Conservation (phyloP, 2,329 filamentous ascomycete genomes). For the Xylariaceae sp. region DNA sequence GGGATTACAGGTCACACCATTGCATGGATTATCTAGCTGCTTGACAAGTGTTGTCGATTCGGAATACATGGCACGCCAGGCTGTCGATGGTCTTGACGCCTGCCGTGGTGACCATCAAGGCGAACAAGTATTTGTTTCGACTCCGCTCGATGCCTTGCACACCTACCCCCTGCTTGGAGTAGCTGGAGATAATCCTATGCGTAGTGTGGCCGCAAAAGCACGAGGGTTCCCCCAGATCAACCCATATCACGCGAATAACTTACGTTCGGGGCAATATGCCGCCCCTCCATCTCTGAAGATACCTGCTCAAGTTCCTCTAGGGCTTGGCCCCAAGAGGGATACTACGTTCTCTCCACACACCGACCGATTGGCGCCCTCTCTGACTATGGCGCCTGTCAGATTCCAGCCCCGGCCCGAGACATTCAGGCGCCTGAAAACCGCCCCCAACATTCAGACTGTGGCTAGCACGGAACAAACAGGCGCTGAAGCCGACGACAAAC, state of each 20-base stretch:
- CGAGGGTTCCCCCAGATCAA: conserved; percentile 29
- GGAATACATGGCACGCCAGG: conserved; percentile 22
- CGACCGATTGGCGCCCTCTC: conserved; percentile 5
- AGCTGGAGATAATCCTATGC: conserved; percentile 36
- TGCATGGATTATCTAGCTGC: conserved; percentile 39
- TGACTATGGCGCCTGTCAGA: conserved; percentile 18
- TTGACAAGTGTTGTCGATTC: conserved; percentile 25
- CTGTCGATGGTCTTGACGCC: conserved; percentile 22
- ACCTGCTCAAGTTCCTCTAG: conserved; percentile 29
- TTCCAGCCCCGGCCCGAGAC: conserved; percentile 21
- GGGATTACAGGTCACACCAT: conserved; percentile 55
- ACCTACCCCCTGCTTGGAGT: conserved; percentile 19
- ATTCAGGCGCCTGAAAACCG: conserved; percentile 9
- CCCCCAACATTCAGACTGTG: conserved; percentile 1
- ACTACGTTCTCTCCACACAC: conserved; percentile 22
- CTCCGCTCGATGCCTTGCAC: conserved; percentile 25
- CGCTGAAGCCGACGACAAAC: conserved; percentile 16
- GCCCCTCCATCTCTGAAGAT: conserved; percentile 33
- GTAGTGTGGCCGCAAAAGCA: conserved; percentile 49
- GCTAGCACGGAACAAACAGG: neutral
- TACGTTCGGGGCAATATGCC: conserved; percentile 27
- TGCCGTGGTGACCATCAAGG: conserved; percentile 48
- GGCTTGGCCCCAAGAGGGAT: conserved; percentile 23
- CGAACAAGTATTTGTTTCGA: conserved; percentile 36
- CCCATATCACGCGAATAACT: conserved; percentile 22